These are phyloP conservation scores for Lecanosticta acicola DNA, from an alignment of 2,329 filamentous ascomycete genomes.

Conservation along the genomic window DNA sequence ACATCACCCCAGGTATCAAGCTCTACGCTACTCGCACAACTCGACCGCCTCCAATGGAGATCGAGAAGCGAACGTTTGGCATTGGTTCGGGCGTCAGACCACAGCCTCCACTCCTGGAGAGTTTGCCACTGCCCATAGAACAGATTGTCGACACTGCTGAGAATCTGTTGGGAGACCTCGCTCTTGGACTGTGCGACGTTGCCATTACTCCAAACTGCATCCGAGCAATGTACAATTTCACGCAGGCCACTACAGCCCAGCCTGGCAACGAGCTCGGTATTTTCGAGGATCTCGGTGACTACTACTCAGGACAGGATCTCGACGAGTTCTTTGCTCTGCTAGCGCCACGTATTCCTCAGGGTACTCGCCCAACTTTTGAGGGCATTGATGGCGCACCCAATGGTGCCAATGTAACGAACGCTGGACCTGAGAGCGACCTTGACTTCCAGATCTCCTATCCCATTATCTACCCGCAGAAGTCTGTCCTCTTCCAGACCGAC, in stretches of 20 bases:
- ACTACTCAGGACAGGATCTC: constrained; percentile 42
- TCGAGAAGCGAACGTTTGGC: constrained; percentile 19
- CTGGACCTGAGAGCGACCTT: constrained; percentile 44
- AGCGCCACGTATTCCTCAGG: neutral
- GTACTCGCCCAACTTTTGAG: constrained; percentile 28
- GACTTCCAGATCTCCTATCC: constrained; percentile 49
- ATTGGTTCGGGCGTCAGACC: constrained; percentile 9
- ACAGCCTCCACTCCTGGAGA: constrained; percentile 12
- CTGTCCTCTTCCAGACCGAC: constrained; percentile 47
- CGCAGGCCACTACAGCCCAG: constrained; percentile 7
- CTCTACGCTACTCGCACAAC: constrained; percentile 27
- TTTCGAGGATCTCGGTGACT: constrained; percentile 39
- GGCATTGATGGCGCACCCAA: constrained; percentile 22
- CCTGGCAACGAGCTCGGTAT: constrained; percentile 43
- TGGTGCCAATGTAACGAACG: constrained; percentile 39
- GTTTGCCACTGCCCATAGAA: constrained; percentile 6
- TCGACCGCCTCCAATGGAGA: constrained; percentile 12
- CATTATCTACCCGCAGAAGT: constrained; percentile 48
- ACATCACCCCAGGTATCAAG: constrained; percentile 52
- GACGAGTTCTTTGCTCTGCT: constrained; percentile 28
- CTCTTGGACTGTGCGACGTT: constrained; percentile 16
- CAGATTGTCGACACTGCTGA: constrained; percentile 1
- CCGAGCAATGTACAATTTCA: constrained; percentile 41
- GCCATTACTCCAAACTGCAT: constrained; percentile 41
- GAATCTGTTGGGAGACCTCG: constrained; percentile 8